Percentiles rank a stretch among this genome's conserved stretches.
phyloP scores from a whole-genome alignment of 257 asterid genomes.

The Gentiana macrophylla region DNA sequence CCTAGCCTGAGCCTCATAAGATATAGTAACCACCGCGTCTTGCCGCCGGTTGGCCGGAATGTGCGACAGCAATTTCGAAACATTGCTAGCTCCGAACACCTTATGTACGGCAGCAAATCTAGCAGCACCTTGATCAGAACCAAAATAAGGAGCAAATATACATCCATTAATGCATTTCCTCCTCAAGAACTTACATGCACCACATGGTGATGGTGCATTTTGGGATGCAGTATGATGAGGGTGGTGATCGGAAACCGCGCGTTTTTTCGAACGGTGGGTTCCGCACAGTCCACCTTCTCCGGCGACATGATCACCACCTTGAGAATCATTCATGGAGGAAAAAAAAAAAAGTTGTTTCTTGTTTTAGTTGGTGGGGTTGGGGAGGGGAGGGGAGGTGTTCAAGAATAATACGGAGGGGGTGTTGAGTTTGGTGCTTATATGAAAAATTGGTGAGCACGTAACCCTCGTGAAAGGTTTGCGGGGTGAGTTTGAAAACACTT shows the following conservation, averaged over 20 bases:
- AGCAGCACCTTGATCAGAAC: conserved; percentile 93
- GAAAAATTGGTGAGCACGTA: conserved; percentile 39
- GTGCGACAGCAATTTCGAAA: conserved; percentile 76
- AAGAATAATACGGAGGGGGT: conserved; percentile 6
- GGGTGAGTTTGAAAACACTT: conserved; percentile 21
- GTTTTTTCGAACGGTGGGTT: neutral
- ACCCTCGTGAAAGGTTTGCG: conserved; percentile 63
- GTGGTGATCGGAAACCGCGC: too few relatives aligned
- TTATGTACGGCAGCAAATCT: conserved; percentile 97
- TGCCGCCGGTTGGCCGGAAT: conserved; percentile 66
- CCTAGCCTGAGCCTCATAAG: conserved; percentile 86
- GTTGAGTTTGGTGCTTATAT: conserved; percentile 32
- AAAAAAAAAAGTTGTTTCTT: too few relatives aligned
- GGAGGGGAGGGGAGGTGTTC: neutral
- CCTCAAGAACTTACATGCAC: conserved; percentile 96
- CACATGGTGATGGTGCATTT: conserved; percentile 69
- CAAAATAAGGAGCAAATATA: conserved; percentile 89
- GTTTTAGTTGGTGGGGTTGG: too few relatives aligned
- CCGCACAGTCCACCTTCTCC: conserved; percentile 20
- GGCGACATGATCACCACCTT: conserved; percentile 12
- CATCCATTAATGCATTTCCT: conserved; percentile 85
- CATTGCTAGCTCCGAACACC: conserved; percentile 97
- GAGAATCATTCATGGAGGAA: conserved; percentile 34
- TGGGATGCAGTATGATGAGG: too few relatives aligned
- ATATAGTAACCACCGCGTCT: conserved; percentile 81